These are phyloP conservation scores for Erodium texanum DNA, from an alignment of 441 rosid genomes.

Conservation along the genomic window DNA sequence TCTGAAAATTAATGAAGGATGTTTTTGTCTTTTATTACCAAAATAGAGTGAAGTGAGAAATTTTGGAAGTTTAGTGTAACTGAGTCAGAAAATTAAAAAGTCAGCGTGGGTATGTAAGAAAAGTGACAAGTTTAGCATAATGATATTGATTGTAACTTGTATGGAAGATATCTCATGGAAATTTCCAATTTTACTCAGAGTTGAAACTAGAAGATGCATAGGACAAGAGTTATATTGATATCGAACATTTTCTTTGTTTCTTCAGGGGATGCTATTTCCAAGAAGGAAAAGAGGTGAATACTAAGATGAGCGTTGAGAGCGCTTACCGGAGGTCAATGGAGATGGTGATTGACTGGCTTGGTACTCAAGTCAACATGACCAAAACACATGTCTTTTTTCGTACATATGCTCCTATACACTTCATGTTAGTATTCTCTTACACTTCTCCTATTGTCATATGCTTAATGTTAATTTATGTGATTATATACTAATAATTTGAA, in stretches of 20 bases:
- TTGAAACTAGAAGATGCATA: not conserved
- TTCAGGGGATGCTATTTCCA: constrained; percentile 82
- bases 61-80: no score
- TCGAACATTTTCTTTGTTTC: no score
- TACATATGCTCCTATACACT: constrained; percentile 85
- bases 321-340: constrained; percentile 58
- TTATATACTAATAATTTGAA: no score
- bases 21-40: no score
- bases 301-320: constrained; percentile 49
- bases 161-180: not conserved
- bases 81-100: no score
- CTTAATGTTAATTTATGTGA: no score
- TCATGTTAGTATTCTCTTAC: constrained; percentile 22
- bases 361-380: constrained; percentile 47
- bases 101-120: no score
- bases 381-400: constrained; percentile 84
- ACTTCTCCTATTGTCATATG: not conserved
- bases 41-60: no score
- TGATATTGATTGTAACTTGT: not conserved
- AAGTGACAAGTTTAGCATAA: not conserved
- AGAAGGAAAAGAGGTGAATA: constrained; percentile 48
- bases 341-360: constrained; percentile 62
- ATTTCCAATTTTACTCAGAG: not conserved
- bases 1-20: no score
- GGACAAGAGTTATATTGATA: not conserved